Base-by-base conservation (phyloP, 495 filamentous ascomycete genomes). In the Ramalina intermedia region DNA sequence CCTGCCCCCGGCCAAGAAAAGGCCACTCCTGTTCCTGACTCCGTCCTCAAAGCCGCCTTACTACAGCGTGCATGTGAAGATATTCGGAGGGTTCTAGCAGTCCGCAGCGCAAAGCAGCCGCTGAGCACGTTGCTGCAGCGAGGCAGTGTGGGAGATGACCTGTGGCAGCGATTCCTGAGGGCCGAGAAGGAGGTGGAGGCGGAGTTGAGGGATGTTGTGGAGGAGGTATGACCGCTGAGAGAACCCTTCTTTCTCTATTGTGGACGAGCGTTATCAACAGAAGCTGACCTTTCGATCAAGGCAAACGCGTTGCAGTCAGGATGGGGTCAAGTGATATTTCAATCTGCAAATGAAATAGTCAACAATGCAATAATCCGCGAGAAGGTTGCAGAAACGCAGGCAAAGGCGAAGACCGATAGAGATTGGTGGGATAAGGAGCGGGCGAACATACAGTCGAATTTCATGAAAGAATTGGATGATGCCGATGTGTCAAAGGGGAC, bases 101-200 rank as follows among this genome's bases (percentile, higher is more conserved):
- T 98, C 50, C 75, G 87, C 51, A 80, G 72, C 41, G 80, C 87
- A 52, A 98, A 96, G 67, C 81, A 82, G 46, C 84, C 91, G 7
- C 73, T 94, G 59, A 79, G 82, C 53, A 78, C 78, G 45, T 69
- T 98, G 38, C 64, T 96, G 43, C 86, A 94, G 66, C 72, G 85
- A 40, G 93, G 93, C 1, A 90, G 84, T 63, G 87, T 98, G 1
- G 90, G 93, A 7, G 93, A 98, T 66, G 91, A 98, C 63, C 63
- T 96, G 38, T 96, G 88, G 84, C 91, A 96, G 69, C 73, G 91
- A 37, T 94, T 96, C 62, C 60, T 76, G 57, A 70, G 84, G 37
- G 91, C 90, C 23, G 91, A 98, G 74, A 90, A 90, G 71, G 91
- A 96, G 70, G 93, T 94, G 69, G 88, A 98, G 66, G 90, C 88